Base-by-base conservation (phyloP, 148 eudicot genomes). In the Camellia granthamiana region DNA sequence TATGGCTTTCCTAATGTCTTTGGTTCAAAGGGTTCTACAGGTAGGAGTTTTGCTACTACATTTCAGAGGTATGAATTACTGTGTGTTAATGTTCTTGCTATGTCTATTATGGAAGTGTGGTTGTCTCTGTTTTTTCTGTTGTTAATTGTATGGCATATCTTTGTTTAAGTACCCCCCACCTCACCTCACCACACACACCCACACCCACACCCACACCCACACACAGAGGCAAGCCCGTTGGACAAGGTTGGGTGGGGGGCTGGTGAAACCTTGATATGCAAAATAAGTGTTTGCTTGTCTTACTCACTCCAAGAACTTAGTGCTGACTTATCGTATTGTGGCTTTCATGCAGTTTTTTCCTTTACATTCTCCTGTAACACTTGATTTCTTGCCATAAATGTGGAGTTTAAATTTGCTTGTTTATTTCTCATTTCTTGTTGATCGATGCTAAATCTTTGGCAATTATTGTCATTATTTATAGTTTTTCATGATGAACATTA, bases 1-100 rank as follows among this genome's bases (percentile, higher is more conserved):
- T 44, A 69, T 76, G 55, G 63, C 79, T 61, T 76, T 16, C 69
- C 47, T 64, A 7, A 76, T 63, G 44, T 63, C 69, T 76, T 61
- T 76, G 69, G 79, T 46, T 62, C 46, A 19, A 76, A 62, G 58
- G 69, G 58, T 76, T 76, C 54, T 76, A 63, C 79, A 76, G 79
- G 79, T 76, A 49, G 16, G 15, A 21, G 13, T 63, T 76, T 47
- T 21, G 19, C 58, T 63, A 46, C 79, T 46, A 6, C 7, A 21
- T n/a, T 52, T 15, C 10, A 44, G 79, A 76, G 69, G 55, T 44
- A 62, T 62, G 79, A 76, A 62, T 6, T 49, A 64, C n/a, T 21
- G 43, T 60, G 47, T 30, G 10, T 43, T 6, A 18, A 76, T 46
- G 3, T 56, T 23, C 51, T 66, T 62, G 56, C 18, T 76, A 69